Evolutionary conservation across 495 filamentous ascomycete genomes (phyloP), one percentile per base, ranked within the genome.

Genomic region (Podospora comata): DNA sequence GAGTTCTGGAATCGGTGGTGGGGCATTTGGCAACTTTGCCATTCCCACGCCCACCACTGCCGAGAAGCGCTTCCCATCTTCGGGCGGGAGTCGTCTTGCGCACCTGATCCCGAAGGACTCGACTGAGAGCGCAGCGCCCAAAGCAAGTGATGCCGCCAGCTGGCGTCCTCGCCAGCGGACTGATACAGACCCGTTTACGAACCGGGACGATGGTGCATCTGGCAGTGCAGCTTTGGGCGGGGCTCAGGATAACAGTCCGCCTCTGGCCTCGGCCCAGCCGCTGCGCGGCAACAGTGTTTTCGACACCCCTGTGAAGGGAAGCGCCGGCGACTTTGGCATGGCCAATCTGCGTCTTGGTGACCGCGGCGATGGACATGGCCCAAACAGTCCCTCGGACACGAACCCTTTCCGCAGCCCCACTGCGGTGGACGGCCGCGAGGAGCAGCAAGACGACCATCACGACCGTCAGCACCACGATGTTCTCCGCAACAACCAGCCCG

Each of bases 341-440:
- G 86, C 91, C 7, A 91, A 90, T 34, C 86, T 92, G 61, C 71
- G 87, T 84, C 59, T 91, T 83, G 77, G 90, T 83, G 63, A 89
- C 65, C 71, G 74, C 82, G 71, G 65, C 19, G 74, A 78, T 70
- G 78, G 76, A 83, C 70, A 88, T 83, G 72, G 85, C 81, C 58
- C 86, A 71, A 66, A 91, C 68, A 98, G 96, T 74, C 96, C 95
- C 48, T 95, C 94, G 0, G 93, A 97, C 68, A 98, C 95, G 0
- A 99, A 99, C 77, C 96, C 95, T n/a, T 99, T 94, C 74, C 91
- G 91, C 70, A 98, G 94, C 77, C 96, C 95, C 9, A 88, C 69
- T 39, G 71, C 63, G 9, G 39, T 16, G 7, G 72, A 76, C 15
- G 74, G 91, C n/a, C 90, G 87, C n/a, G 91, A 93, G 19, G 87